Evolutionary conservation across 2,329 filamentous ascomycete genomes (phyloP).

Genomic region (Hymenoscyphus fraxineus): DNA sequence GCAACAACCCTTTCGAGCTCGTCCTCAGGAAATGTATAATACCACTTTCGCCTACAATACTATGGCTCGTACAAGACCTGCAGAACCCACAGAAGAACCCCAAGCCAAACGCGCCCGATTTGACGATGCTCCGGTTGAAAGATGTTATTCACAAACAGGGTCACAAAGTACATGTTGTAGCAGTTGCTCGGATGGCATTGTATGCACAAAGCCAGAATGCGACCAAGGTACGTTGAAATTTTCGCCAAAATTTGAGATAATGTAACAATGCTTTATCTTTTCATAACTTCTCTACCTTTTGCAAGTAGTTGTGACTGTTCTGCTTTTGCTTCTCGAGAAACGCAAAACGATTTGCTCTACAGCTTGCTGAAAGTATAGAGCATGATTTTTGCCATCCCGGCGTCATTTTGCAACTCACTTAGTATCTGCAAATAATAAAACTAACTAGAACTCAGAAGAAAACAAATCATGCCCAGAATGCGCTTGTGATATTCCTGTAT

Average conservation of each 20-base stretch:
- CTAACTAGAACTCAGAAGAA: neutral
- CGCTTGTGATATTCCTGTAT: conserved; percentile 8
- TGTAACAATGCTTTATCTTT: neutral
- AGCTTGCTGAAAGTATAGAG: neutral
- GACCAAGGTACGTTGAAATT: neutral
- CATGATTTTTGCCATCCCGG: neutral
- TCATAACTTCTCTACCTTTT: neutral
- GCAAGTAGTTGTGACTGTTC: neutral
- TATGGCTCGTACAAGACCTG: neutral
- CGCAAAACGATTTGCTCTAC: neutral
- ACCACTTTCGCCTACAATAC: neutral
- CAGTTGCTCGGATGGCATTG: conserved; percentile 26
- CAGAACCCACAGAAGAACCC: neutral
- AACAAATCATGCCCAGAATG: conserved; percentile 6
- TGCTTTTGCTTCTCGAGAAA: neutral
- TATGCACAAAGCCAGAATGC: conserved; percentile 28
- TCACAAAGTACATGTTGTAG: conserved; percentile 30
- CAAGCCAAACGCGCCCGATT: conserved; percentile 5
- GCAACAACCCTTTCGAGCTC: neutral
- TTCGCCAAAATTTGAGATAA: neutral
- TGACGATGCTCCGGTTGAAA: conserved; percentile 7
- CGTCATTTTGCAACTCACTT: neutral
- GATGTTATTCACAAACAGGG: conserved; percentile 12
- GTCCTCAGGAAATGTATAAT: neutral
- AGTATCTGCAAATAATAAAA: neutral